Percentiles rank a stretch among this genome's conserved stretches.
Evolutionary conservation across 805 yeast species (phyloP).

Genomic region (Wickerhamomyces bisporus): DNA sequence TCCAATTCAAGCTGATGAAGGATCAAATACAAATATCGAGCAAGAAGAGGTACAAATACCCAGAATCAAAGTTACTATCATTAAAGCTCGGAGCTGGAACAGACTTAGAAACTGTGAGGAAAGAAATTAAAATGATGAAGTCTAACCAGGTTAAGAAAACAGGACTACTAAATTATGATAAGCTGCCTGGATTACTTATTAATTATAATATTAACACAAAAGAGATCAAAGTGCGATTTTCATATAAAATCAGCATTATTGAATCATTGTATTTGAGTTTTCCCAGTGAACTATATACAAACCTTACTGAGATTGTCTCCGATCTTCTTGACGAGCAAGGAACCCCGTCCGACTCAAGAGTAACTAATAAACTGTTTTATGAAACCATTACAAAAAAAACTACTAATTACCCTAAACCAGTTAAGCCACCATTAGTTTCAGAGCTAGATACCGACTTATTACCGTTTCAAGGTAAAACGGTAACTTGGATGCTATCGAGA

Average conservation of each 20-base stretch:
- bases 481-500: slow-evolving; percentile 49
- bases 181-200: background rate
- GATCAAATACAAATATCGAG: background rate
- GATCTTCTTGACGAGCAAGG: background rate
- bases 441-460: slow-evolving; percentile 40
- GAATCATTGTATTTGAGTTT: slow-evolving; percentile 9
- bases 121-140: no score
- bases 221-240: slow-evolving; percentile 1
- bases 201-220: background rate
- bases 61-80: background rate
- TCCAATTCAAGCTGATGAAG: background rate
- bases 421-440: slow-evolving; percentile 27
- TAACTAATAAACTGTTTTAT: slow-evolving; percentile 40
- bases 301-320: slow-evolving; percentile 1
- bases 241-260: slow-evolving; percentile 5
- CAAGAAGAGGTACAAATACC: background rate
- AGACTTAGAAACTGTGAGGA: no score
- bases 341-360: slow-evolving; percentile 1
- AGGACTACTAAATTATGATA: background rate
- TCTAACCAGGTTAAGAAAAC: no score
- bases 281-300: slow-evolving; percentile 1
- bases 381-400: slow-evolving; percentile 45
- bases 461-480: slow-evolving; percentile 48
- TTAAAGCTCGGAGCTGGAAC: background rate
- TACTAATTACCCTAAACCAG: slow-evolving; percentile 12